Evolutionary conservation across 441 rosid genomes (phyloP).

Genomic region (Iberis amara): DNA sequence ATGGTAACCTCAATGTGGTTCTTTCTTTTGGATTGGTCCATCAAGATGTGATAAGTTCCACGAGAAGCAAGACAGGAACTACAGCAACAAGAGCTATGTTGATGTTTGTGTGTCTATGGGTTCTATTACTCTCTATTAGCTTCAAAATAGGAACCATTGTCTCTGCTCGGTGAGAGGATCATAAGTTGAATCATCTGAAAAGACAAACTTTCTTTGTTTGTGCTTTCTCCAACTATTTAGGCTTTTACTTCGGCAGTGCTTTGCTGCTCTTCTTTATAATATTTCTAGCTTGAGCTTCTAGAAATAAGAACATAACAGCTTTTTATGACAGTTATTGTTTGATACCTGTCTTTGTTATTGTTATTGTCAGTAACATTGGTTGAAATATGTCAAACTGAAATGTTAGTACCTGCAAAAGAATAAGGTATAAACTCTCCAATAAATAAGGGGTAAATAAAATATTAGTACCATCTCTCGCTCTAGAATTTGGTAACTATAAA

Average conservation of each 20-base stretch:
- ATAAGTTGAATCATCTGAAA: conserved; percentile 1
- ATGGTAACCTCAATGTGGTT: conserved; percentile 37
- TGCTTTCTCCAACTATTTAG: conserved; percentile 20
- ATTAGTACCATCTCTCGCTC: too few species aligned
- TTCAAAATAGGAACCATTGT: conserved; percentile 50
- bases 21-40: conserved; percentile 35
- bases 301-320: too few species aligned
- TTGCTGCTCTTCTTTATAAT: conserved; percentile 9
- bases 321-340: too few species aligned
- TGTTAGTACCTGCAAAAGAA: too few species aligned
- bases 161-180: conserved; percentile 42
- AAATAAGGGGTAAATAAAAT: too few species aligned
- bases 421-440: too few species aligned
- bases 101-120: conserved; percentile 53
- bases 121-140: conserved; percentile 53
- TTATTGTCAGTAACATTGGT: too few species aligned
- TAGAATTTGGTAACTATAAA: too few species aligned
- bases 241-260: conserved; percentile 16
- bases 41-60: conserved; percentile 31
- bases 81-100: conserved; percentile 43
- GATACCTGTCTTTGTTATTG: too few species aligned
- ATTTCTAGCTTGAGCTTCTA: background rate
- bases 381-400: too few species aligned
- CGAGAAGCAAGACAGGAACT: conserved; percentile 37
- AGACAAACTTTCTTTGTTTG: conserved; percentile 2